Conservation (phyloP, 345 rosid genomes). For the Eucalyptus brandiana region DNA sequence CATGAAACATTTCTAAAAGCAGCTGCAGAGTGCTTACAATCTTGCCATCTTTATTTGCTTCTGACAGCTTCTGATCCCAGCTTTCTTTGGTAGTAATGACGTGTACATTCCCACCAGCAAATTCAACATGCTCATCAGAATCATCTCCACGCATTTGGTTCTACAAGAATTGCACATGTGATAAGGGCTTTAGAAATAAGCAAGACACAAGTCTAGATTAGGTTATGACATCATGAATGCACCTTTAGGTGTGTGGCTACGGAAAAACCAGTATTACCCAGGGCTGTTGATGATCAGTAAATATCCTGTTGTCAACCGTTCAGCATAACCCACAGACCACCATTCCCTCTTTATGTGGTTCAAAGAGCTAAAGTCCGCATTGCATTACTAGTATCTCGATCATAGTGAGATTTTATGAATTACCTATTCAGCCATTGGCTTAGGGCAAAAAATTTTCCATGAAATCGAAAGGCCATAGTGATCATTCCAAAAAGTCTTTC, state of each 20-base stretch:
- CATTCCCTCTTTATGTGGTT: background rate
- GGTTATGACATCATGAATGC: background rate
- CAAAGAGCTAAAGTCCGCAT: background rate
- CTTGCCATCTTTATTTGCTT: slow-evolving; percentile 55
- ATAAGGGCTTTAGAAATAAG: background rate
- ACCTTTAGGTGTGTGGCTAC: background rate
- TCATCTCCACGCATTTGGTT: slow-evolving; percentile 10
- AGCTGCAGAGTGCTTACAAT: slow-evolving; percentile 22
- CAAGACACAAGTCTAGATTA: background rate
- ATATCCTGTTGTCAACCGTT: background rate
- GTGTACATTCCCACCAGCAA: slow-evolving; percentile 49
- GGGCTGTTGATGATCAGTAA: background rate
- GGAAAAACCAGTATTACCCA: background rate
- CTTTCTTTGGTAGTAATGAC: slow-evolving; percentile 34
- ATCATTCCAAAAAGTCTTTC: background rate
- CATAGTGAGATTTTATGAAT: background rate
- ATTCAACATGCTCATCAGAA: slow-evolving; percentile 23
- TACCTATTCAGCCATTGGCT: background rate
- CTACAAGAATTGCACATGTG: slow-evolving; percentile 3
- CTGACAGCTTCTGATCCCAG: slow-evolving; percentile 69
- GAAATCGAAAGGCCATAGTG: background rate
- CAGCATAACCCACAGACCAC: background rate
- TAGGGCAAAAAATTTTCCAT: background rate
- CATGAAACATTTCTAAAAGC: background rate
- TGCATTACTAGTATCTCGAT: background rate